Conservation (phyloP, 2,329 filamentous ascomycete genomes). For the Colletotrichum cereale region DNA sequence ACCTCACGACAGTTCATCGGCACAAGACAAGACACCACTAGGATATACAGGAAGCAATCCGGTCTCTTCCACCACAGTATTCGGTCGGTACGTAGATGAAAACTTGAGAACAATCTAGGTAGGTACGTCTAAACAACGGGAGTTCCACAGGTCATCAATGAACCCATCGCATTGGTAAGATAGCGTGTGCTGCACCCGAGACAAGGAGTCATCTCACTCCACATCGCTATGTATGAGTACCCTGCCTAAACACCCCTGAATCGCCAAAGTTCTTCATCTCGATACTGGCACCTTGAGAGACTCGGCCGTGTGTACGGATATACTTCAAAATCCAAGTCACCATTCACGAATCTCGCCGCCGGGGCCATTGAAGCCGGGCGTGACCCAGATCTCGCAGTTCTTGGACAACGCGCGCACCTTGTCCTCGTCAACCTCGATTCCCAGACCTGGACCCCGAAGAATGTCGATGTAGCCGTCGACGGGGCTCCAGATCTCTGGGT, state of each 20-base stretch:
- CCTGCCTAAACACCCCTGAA: not conserved
- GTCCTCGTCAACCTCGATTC: constrained; percentile 74
- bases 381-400: constrained; percentile 68
- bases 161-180: not conserved
- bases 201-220: constrained; percentile 15
- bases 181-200: not conserved
- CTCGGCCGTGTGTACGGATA: not conserved
- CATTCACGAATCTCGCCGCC: constrained; percentile 74
- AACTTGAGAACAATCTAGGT: not conserved
- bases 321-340: constrained; percentile 52
- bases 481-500: constrained; percentile 69
- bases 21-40: not conserved
- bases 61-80: not conserved
- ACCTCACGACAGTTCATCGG: not conserved
- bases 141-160: not conserved
- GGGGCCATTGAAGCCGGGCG: constrained; percentile 72
- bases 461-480: constrained; percentile 68
- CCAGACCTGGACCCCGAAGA: constrained; percentile 65
- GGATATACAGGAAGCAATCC: not conserved
- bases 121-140: no score
- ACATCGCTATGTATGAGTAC: constrained; percentile 5
- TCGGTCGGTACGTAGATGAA: not conserved
- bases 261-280: not conserved
- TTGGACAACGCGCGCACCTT: constrained; percentile 66
- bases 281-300: not conserved